phyloP scores from a whole-genome alignment of 106 monocot genomes.

The Apostasia shenzhenica region DNA sequence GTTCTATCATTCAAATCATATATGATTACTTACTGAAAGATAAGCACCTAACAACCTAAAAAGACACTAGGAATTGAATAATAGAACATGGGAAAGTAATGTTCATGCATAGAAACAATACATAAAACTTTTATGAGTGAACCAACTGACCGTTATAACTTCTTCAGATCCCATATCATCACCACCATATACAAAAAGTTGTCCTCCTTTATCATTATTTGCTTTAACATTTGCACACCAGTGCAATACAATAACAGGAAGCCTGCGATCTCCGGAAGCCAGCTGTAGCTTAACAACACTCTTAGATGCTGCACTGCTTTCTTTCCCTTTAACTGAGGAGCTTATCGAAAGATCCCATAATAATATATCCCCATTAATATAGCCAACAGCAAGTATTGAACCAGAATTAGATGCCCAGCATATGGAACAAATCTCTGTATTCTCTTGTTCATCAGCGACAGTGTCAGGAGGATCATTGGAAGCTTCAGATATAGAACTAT shows the following conservation, averaged over 20 bases:
- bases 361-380: constrained; percentile 88
- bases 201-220: constrained; percentile 47
- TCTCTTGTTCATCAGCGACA: constrained; percentile 34
- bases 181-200: constrained; percentile 93
- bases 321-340: constrained; percentile 36
- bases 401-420: constrained; percentile 79
- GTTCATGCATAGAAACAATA: background rate
- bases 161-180: constrained; percentile 99
- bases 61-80: too few species aligned
- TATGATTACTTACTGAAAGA: too few species aligned
- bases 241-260: constrained; percentile 93
- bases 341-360: constrained; percentile 67
- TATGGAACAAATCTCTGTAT: constrained; percentile 82
- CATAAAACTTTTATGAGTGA: background rate
- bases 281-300: constrained; percentile 78
- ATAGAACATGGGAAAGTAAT: too few species aligned
- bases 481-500: constrained; percentile 19
- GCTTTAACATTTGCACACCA: constrained; percentile 62
- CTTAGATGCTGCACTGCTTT: constrained; percentile 24
- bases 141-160: constrained; percentile 75
- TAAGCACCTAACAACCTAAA: too few species aligned
- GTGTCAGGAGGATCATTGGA: constrained; percentile 14
- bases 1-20: too few species aligned
- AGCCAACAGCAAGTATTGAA: constrained; percentile 73
- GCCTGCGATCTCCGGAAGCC: constrained; percentile 74